These are phyloP conservation scores for Scedosporium apiospermum DNA, from an alignment of 2,329 filamentous ascomycete species.

Conservation along the genomic window DNA sequence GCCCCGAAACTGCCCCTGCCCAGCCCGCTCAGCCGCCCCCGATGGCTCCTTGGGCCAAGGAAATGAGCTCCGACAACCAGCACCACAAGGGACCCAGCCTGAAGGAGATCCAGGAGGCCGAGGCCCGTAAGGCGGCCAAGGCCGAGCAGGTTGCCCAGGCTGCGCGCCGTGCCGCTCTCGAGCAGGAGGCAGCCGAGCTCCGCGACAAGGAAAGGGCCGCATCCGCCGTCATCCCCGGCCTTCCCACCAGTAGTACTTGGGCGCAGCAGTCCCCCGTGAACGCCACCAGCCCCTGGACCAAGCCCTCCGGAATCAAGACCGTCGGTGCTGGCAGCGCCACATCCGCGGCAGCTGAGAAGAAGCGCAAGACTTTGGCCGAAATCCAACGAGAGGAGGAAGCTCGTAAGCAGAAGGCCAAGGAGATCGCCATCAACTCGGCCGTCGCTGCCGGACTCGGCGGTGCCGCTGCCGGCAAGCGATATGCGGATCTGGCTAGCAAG, in stretches of 20 bases:
- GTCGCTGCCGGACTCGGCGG: constrained; percentile 26
- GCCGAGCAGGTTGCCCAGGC: constrained; percentile 73
- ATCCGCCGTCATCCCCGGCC: constrained; percentile 56
- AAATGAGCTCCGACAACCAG: constrained; percentile 49
- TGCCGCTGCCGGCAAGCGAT: constrained; percentile 62
- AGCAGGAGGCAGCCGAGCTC: constrained; percentile 62
- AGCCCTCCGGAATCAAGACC: constrained; percentile 43
- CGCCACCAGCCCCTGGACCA: constrained; percentile 58
- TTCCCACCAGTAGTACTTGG: constrained; percentile 87
- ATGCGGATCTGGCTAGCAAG: constrained; percentile 90
- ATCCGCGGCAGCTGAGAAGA: constrained; percentile 9
- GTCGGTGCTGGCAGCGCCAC: constrained; percentile 15
- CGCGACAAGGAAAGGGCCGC: constrained; percentile 50
- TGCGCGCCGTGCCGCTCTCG: constrained; percentile 64
- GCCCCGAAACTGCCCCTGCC: constrained; percentile 47
- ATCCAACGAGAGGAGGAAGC: constrained; percentile 95
- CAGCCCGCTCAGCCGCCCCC: constrained; percentile 49
- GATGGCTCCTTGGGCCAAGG: constrained; percentile 90
- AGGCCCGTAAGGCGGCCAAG: constrained; percentile 86
- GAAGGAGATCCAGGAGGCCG: constrained; percentile 93
- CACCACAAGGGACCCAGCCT: constrained; percentile 75
- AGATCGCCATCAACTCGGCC: constrained; percentile 14
- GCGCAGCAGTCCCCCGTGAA: constrained; percentile 66
- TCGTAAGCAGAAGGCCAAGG: constrained; percentile 66
- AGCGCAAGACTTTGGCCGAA: constrained; percentile 85